These are phyloP conservation scores for Ganoderma boninense DNA, from an alignment of 1,284 basidiomycete species.

Conservation along the genomic window DNA sequence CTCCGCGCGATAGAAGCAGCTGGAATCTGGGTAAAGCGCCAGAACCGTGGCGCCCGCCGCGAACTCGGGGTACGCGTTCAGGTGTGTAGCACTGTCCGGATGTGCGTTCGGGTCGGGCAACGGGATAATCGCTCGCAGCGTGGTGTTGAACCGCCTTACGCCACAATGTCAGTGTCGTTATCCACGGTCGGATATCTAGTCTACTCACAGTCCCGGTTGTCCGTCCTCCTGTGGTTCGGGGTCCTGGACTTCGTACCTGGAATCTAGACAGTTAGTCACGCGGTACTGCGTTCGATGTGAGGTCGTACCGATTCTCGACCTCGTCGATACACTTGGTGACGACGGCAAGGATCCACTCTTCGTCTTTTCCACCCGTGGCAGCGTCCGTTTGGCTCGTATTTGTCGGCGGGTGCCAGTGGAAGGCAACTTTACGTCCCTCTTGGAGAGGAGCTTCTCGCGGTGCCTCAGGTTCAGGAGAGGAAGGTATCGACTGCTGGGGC, in stretches of 20 bases:
- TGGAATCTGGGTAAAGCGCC: slow-evolving; percentile 86
- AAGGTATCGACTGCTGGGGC: slow-evolving; percentile 57
- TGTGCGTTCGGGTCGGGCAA: slow-evolving; percentile 74
- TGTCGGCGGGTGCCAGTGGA: slow-evolving; percentile 73
- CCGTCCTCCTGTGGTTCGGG: slow-evolving; percentile 82
- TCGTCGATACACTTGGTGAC: slow-evolving; percentile 73
- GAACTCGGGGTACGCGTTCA: slow-evolving; percentile 76
- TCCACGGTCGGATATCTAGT: slow-evolving; percentile 8
- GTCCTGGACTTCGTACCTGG: slow-evolving; percentile 84
- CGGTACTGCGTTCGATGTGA: slow-evolving; percentile 11
- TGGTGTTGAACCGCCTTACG: slow-evolving; percentile 72
- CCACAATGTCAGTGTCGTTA: slow-evolving; percentile 10
- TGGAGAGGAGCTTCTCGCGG: slow-evolving; percentile 71
- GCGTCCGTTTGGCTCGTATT: slow-evolving; percentile 55
- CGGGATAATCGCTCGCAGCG: slow-evolving; percentile 74
- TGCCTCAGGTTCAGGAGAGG: slow-evolving; percentile 71
- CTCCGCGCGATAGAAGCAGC: slow-evolving; percentile 86
- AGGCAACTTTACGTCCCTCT: slow-evolving; percentile 79
- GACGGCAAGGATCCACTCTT: slow-evolving; percentile 83
- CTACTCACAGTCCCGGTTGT: slow-evolving; percentile 69
- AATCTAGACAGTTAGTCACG: slow-evolving; percentile 15
- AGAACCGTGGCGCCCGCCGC: slow-evolving; percentile 75
- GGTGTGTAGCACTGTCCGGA: slow-evolving; percentile 65
- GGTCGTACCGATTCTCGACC: slow-evolving; percentile 68
- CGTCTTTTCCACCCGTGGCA: slow-evolving; percentile 61